Percentiles rank a stretch among this genome's conserved stretches.
phyloP scores from a whole-genome alignment of 179 eudicot species.

The Camellia oleifera region DNA sequence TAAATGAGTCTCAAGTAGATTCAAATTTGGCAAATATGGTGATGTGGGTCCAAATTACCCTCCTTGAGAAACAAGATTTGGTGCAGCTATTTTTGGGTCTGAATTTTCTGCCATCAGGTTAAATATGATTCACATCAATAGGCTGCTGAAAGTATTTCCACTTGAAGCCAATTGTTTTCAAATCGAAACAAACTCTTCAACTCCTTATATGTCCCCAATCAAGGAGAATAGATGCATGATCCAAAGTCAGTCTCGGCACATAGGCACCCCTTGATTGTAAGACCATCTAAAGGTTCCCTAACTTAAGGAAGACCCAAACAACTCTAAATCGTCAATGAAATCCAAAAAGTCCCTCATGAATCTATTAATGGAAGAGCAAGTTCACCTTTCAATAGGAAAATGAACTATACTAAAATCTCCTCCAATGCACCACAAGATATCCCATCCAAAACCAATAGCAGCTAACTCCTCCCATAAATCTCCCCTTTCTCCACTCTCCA shows the following conservation, averaged over 20 bases:
- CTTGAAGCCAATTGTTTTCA: too few relatives aligned
- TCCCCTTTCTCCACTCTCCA: neutral
- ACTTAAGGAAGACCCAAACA: neutral
- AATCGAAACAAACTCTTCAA: too few relatives aligned
- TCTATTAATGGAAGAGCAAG: neutral
- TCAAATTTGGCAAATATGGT: too few relatives aligned
- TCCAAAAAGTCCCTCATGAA: neutral
- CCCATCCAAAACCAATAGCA: neutral
- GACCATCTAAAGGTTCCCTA: neutral
- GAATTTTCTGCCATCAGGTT: neutral
- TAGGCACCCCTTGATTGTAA: neutral
- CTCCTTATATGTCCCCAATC: too few relatives aligned
- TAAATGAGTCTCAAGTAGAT: too few relatives aligned
- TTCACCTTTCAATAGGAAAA: neutral
- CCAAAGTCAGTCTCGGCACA: too few relatives aligned
- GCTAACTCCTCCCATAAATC: neutral
- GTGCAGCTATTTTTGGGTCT: neutral
- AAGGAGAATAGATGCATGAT: neutral
- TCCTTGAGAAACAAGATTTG: neutral
- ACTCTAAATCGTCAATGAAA: neutral
- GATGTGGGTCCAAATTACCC: too few relatives aligned
- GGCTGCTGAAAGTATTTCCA: neutral
- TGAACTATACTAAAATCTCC: neutral
- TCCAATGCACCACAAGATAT: neutral
- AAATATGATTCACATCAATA: neutral